Base-by-base conservation (phyloP, 371 early-diverging fungal genomes). In the Haplosporangium sp. region DNA sequence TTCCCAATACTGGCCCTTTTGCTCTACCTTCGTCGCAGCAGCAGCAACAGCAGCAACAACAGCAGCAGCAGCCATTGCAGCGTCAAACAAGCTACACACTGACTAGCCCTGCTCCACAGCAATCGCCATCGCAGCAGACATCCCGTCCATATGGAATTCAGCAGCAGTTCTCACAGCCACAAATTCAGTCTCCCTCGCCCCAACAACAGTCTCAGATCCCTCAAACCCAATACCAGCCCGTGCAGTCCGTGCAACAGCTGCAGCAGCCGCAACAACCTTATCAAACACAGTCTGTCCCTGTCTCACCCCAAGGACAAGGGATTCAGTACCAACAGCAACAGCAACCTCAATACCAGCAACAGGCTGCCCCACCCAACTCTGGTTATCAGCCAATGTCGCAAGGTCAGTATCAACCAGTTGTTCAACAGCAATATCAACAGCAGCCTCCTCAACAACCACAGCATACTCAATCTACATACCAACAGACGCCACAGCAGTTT, bases 21-120 rank as follows among this genome's bases (percentile, higher is more conserved):
- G 73, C 82, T 5, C 71, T 85, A 4, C 75, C 84, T 13, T 63
- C 76, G 10, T 34, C 81, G 10, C 86, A 76, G 37, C 74, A 76
- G 13, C 73, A 67, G 4, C 81, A 60, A 63, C 61, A 61, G 61
- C 61, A 61, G 44, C 61, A 38, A 17, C 8, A 20, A 20, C 65
- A 71, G 59, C 67, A 75, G 47, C 76, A 64, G 20, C 67, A 66
- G 13, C 79, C 71, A 40, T 50, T 81, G 37, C 66, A 73, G 55
- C 57, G 69, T 11, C 42, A 65, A 40, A 3, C 65, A 52, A 38
- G 62, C 61, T 50, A 61, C 55, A 40, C 77, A 59, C 20, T 77
- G 38, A 59, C 70, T 56, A 58, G 67, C 64, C 38, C 75, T 35
- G 13, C 65, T 63, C 53, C 82, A 17, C 73, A 77, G 50, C 72